Evolutionary conservation across 2,329 filamentous ascomycete species (phyloP).

Genomic region (Thelonectria discophora): DNA sequence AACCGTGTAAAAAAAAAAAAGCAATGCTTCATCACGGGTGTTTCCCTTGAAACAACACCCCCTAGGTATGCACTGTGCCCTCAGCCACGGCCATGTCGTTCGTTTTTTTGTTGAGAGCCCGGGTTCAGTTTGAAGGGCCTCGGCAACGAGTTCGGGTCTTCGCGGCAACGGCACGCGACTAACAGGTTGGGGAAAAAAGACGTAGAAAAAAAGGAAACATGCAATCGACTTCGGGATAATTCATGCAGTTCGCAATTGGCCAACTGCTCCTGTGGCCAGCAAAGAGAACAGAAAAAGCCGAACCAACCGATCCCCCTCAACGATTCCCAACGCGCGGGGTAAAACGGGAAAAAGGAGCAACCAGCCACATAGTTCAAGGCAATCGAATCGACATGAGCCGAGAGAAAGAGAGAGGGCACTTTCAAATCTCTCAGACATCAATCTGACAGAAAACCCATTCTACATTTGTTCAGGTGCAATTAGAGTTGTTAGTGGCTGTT

Average conservation of each 20-base stretch:
- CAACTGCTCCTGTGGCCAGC: background rate
- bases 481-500: conserved; percentile 31
- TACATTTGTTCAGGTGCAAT: conserved; percentile 23
- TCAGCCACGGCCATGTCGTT: background rate
- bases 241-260: conserved; percentile 12
- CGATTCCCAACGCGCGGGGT: background rate
- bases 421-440: too few relatives aligned
- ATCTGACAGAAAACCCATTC: background rate
- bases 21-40: background rate
- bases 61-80: too few relatives aligned
- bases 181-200: background rate
- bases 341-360: background rate
- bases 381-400: too few relatives aligned
- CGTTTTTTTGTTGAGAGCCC: background rate
- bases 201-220: background rate
- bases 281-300: background rate
- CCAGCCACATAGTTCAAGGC: background rate
- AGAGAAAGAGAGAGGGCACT: too few relatives aligned
- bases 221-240: conserved; percentile 7
- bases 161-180: conserved; percentile 6
- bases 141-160: conserved; percentile 21
- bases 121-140: background rate
- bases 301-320: background rate
- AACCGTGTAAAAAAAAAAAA: background rate
- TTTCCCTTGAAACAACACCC: too few relatives aligned